Conservation (phyloP, 2,329 filamentous ascomycete species). For the Paraphaeosphaeria minitans region DNA sequence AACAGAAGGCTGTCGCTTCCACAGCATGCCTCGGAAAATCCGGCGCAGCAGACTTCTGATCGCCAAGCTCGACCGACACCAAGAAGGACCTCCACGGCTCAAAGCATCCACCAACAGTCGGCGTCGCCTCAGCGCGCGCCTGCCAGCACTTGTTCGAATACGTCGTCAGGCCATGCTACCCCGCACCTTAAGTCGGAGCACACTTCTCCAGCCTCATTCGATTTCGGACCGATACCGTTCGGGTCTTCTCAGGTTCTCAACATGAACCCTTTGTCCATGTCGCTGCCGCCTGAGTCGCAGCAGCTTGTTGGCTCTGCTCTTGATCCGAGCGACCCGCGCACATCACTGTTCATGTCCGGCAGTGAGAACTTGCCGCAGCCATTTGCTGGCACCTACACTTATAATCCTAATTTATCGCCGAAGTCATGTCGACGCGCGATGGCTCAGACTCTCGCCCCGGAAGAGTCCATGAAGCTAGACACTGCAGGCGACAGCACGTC, state of each 20-base stretch:
- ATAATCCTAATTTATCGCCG: conserved; percentile 50
- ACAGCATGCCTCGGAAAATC: conserved; percentile 32
- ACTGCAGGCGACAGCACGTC: neutral
- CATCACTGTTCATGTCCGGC: conserved; percentile 54
- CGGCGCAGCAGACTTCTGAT: conserved; percentile 18
- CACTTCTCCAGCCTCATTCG: conserved; percentile 15
- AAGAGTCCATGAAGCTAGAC: conserved; percentile 6
- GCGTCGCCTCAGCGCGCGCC: conserved; percentile 28
- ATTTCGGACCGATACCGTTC: conserved; percentile 20
- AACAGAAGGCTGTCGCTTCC: conserved; percentile 54
- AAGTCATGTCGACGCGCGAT: conserved; percentile 28
- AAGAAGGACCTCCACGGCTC: conserved; percentile 28
- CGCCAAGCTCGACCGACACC: conserved; percentile 22
- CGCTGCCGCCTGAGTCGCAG: conserved; percentile 59
- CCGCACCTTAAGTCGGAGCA: conserved; percentile 27
- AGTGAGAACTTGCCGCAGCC: conserved; percentile 49
- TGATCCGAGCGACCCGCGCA: conserved; percentile 53
- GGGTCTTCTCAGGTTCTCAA: conserved; percentile 36
- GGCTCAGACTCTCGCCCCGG: conserved; percentile 12
- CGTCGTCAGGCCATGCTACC: conserved; percentile 29
- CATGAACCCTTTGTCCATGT: conserved; percentile 54
- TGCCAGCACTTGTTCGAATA: conserved; percentile 20
- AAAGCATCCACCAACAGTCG: conserved; percentile 29
- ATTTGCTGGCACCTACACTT: conserved; percentile 50
- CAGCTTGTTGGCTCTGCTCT: conserved; percentile 56